Percentiles rank a stretch among this genome's conserved stretches.
Conservation (phyloP, 768 basidiomycete species). For the Neoboletus subvelutipes region DNA sequence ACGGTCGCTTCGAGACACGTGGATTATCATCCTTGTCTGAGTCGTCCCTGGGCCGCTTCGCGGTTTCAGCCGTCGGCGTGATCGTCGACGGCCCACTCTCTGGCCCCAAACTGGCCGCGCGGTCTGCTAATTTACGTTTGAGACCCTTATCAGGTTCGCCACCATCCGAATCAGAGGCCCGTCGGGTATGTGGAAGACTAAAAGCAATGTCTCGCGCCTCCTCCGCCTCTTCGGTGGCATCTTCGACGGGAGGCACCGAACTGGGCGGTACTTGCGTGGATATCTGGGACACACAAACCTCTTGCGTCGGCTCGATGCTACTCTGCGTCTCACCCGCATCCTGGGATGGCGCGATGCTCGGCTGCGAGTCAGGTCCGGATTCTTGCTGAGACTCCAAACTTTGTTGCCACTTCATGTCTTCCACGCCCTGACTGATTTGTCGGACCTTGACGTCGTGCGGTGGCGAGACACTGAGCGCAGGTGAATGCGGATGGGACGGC, state of each 20-base stretch:
- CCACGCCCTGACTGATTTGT: constrained; percentile 77
- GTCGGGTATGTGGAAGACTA: constrained; percentile 27
- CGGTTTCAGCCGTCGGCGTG: constrained; percentile 35
- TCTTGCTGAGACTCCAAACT: constrained; percentile 18
- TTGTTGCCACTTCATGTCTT: constrained; percentile 72
- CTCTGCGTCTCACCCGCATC: constrained; percentile 11
- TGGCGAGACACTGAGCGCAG: constrained; percentile 54
- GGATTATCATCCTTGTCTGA: constrained; percentile 63
- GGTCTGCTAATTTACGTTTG: constrained; percentile 69
- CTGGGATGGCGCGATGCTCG: constrained; percentile 3
- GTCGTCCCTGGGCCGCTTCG: constrained; percentile 65
- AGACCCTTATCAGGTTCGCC: constrained; percentile 56
- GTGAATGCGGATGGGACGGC: constrained; percentile 30
- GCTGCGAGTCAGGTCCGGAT: constrained; percentile 5
- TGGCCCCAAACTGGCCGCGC: constrained; percentile 63
- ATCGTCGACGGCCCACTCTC: constrained; percentile 27
- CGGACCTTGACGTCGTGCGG: constrained; percentile 76
- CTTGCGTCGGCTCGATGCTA: constrained; percentile 15
- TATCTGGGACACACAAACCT: constrained; percentile 9
- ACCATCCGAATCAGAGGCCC: constrained; percentile 45
- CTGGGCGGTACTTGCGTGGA: constrained; percentile 9
- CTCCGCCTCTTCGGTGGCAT: constrained; percentile 29
- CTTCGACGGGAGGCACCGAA: constrained; percentile 23
- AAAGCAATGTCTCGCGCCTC: constrained; percentile 29
- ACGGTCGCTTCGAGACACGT: constrained; percentile 55